Evolutionary conservation across 495 filamentous ascomycete genomes (phyloP).

Genomic region (Lasiosphaeriaceae sp.): DNA sequence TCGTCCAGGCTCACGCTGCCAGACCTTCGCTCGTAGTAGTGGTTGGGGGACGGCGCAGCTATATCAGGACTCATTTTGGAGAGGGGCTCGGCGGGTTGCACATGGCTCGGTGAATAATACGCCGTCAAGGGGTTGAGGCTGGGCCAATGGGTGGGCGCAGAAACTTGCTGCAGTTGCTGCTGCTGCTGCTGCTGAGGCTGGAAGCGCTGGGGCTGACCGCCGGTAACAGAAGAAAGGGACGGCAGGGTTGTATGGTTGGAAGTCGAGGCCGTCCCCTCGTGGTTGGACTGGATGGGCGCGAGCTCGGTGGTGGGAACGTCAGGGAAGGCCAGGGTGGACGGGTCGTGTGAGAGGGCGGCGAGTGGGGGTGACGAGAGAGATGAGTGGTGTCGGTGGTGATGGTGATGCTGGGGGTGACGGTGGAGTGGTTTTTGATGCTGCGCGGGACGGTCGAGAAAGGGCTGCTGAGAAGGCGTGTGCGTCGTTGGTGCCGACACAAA

Average conservation of each 20-base stretch:
- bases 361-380: background rate
- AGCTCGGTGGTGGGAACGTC: slow-evolving; percentile 37
- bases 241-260: slow-evolving; percentile 28
- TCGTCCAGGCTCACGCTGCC: slow-evolving; percentile 74
- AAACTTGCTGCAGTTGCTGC: slow-evolving; percentile 28
- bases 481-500: background rate
- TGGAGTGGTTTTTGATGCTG: background rate
- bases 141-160: slow-evolving; percentile 43
- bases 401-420: background rate
- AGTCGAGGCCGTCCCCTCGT: slow-evolving; percentile 11
- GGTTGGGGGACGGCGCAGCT: slow-evolving; percentile 39
- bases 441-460: background rate
- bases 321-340: slow-evolving; percentile 31
- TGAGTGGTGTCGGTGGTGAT: background rate
- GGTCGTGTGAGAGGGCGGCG: slow-evolving; percentile 30
- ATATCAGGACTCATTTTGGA: slow-evolving; percentile 30
- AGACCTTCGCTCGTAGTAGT: slow-evolving; percentile 34
- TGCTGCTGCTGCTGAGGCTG: slow-evolving; percentile 19
- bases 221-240: slow-evolving; percentile 41
- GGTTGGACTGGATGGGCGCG: slow-evolving; percentile 36
- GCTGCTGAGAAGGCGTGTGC: background rate
- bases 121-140: slow-evolving; percentile 51
- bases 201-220: slow-evolving; percentile 17
- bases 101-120: slow-evolving; percentile 46
- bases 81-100: slow-evolving; percentile 30